Conservation (phyloP, 2,329 filamentous ascomycete species). For the Calonectria pseudoturangicola region DNA sequence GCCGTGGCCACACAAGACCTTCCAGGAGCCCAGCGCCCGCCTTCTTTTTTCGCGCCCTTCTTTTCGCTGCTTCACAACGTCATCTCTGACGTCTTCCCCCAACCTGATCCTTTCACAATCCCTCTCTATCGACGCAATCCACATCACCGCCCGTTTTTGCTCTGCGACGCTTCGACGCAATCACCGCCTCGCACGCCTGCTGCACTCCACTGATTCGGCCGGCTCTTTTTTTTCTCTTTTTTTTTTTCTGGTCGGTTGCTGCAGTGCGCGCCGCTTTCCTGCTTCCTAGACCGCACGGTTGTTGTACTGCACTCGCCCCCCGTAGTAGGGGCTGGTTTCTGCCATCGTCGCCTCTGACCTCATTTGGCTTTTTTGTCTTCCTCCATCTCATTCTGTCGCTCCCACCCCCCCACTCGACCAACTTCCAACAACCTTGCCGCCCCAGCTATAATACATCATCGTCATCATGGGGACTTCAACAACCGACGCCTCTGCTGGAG, state of each 20-base stretch:
- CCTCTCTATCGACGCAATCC: slow-evolving; percentile 58
- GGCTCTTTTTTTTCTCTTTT: slow-evolving; percentile 29
- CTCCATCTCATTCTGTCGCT: slow-evolving; percentile 52
- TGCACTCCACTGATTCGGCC: slow-evolving; percentile 50
- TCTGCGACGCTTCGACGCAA: slow-evolving; percentile 47
- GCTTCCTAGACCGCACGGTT: slow-evolving; percentile 43
- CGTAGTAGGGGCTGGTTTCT: slow-evolving; percentile 48
- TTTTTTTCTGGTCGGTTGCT: slow-evolving; percentile 20
- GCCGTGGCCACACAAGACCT: slow-evolving; percentile 49
- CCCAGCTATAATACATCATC: slow-evolving; percentile 66
- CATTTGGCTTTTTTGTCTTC: slow-evolving; percentile 60
- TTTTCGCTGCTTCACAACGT: slow-evolving; percentile 65
- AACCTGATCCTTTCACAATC: slow-evolving; percentile 62
- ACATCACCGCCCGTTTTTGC: slow-evolving; percentile 53
- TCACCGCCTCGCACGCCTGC: slow-evolving; percentile 47
- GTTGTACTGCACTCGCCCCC: slow-evolving; percentile 48
- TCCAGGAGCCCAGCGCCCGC: slow-evolving; percentile 57
- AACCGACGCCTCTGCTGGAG: slow-evolving; percentile 62
- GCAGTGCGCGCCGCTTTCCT: slow-evolving; percentile 39
- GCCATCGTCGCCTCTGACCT: slow-evolving; percentile 62
- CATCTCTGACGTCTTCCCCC: slow-evolving; percentile 69
- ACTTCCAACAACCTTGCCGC: slow-evolving; percentile 53
- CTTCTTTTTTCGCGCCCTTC: slow-evolving; percentile 60
- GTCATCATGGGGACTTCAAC: slow-evolving; percentile 70
- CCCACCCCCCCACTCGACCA: slow-evolving; percentile 56